Percentiles rank a stretch among this genome's conserved stretches.
phyloP scores from a whole-genome alignment of 1,284 basidiomycete genomes.

The Irpex sp. region DNA sequence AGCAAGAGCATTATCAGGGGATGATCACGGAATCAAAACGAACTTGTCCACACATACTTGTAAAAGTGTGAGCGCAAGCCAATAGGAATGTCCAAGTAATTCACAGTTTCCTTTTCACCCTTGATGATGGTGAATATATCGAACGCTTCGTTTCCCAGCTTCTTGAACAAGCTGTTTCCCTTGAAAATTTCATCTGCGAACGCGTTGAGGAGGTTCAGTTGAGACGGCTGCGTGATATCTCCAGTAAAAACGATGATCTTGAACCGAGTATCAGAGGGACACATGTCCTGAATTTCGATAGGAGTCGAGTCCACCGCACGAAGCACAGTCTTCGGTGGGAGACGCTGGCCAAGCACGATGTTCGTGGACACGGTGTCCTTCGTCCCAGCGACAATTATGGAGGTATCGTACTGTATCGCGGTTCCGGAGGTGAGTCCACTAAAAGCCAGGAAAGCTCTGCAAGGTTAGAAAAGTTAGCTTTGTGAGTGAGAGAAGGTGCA shows the following conservation, averaged over 20 bases:
- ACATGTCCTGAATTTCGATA: conserved; percentile 11
- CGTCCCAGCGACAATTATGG: not conserved
- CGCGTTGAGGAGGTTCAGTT: not conserved
- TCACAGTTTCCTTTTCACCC: conserved; percentile 13
- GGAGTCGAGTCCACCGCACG: conserved; percentile 1
- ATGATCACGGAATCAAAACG: not conserved
- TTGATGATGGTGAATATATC: not conserved
- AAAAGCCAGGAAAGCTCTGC: conserved; percentile 3
- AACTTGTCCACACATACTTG: conserved; percentile 11
- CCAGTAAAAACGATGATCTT: conserved; percentile 9
- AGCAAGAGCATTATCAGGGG: not conserved
- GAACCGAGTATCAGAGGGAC: conserved; percentile 7
- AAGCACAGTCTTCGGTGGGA: conserved; percentile 1
- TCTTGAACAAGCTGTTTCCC: not conserved
- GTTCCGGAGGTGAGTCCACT: not conserved
- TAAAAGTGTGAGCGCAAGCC: conserved; percentile 21
- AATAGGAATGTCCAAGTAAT: conserved; percentile 20
- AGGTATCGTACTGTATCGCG: not conserved
- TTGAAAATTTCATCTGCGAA: conserved; percentile 1
- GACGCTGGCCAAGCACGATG: not conserved
- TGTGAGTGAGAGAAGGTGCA: not conserved
- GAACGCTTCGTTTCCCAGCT: not conserved
- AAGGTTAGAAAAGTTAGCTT: not conserved
- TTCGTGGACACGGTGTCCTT: not conserved
- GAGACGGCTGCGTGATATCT: not conserved